These are phyloP conservation scores for Blastocystis sp. DNA, from an alignment of 352 stramenopile genomes.

Conservation along the genomic window DNA sequence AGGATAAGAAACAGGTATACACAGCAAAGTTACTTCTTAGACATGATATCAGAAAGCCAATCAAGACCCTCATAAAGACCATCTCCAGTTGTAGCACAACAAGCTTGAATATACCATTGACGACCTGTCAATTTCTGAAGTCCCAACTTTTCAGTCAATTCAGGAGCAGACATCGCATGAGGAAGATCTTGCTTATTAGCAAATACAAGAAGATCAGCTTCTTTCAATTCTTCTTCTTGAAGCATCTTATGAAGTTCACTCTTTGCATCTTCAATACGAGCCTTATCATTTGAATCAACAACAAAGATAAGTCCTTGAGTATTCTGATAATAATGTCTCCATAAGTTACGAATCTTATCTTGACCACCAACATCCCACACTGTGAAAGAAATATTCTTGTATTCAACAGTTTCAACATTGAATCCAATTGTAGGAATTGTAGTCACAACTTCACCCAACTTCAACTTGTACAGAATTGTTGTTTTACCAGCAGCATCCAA, in stretches of 20 bases:
- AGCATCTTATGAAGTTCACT: slow-evolving; percentile 95
- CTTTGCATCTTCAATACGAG: slow-evolving; percentile 88
- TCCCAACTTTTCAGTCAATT: slow-evolving; percentile 96
- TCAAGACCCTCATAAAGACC: slow-evolving; percentile 97
- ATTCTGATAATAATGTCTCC: slow-evolving; percentile 98
- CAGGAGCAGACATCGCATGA: slow-evolving; percentile 89
- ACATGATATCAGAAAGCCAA: slow-evolving; percentile 83
- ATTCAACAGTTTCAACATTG: slow-evolving; percentile 98
- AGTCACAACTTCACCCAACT: slow-evolving; percentile 86
- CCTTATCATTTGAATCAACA: slow-evolving; percentile 94
- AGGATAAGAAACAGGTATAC: too few species aligned
- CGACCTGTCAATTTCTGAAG: slow-evolving; percentile 88
- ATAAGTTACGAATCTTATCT: slow-evolving; percentile 91
- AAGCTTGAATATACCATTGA: slow-evolving; percentile 98
- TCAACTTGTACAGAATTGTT: slow-evolving; percentile 84
- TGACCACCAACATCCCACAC: slow-evolving; percentile 98
- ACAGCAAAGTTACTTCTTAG: slow-evolving; percentile 69
- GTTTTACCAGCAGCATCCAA: slow-evolving; percentile 92
- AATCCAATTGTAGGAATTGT: slow-evolving; percentile 78
- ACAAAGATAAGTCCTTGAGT: slow-evolving; percentile 98
- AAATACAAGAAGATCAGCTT: slow-evolving; percentile 92
- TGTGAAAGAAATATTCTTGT: slow-evolving; percentile 99
- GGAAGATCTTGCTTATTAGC: slow-evolving; percentile 99
- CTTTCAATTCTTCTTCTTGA: slow-evolving; percentile 91
- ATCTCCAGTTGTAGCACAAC: slow-evolving; percentile 93